Evolutionary conservation across 2,329 filamentous ascomycete species (phyloP).

Genomic region (Esteya vermicola): DNA sequence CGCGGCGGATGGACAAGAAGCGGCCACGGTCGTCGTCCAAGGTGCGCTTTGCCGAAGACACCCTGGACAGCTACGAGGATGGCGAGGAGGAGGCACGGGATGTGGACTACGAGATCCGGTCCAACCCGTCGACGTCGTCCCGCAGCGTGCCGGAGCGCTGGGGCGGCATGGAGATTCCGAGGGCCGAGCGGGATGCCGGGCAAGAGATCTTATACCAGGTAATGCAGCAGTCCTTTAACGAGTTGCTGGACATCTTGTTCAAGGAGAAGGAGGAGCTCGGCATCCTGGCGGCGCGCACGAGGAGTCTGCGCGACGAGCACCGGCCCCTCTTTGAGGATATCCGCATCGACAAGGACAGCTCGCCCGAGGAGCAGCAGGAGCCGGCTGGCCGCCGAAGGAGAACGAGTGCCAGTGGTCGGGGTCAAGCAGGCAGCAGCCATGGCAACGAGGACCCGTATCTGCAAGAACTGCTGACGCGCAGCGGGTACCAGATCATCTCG

Average conservation of each 20-base stretch:
- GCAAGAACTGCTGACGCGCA: slow-evolving; percentile 26
- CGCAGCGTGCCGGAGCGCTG: slow-evolving; percentile 58
- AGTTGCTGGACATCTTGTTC: slow-evolving; percentile 79
- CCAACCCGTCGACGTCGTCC: slow-evolving; percentile 60
- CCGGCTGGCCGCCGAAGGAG: background rate
- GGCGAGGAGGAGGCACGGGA: too few relatives aligned
- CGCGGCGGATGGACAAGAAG: background rate
- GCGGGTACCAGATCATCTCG: slow-evolving; percentile 24
- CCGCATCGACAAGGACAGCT: slow-evolving; percentile 19
- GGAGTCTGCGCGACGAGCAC: slow-evolving; percentile 43
- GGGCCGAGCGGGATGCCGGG: slow-evolving; percentile 68
- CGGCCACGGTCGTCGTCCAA: slow-evolving; percentile 57
- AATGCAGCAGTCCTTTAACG: slow-evolving; percentile 85
- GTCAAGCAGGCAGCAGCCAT: background rate
- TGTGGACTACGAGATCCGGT: slow-evolving; percentile 56
- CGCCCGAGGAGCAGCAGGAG: slow-evolving; percentile 5
- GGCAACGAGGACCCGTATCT: slow-evolving; percentile 16
- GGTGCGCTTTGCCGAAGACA: slow-evolving; percentile 61
- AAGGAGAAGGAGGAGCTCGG: slow-evolving; percentile 65
- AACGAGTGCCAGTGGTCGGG: background rate
- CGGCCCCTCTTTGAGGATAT: slow-evolving; percentile 31
- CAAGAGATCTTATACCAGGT: slow-evolving; percentile 85
- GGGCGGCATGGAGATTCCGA: slow-evolving; percentile 66
- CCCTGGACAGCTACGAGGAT: too few relatives aligned
- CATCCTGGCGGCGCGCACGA: slow-evolving; percentile 50